These are phyloP conservation scores for Pyrenochaeta sp. DNA, from an alignment of 2,329 filamentous ascomycete genomes.

Conservation along the genomic window DNA sequence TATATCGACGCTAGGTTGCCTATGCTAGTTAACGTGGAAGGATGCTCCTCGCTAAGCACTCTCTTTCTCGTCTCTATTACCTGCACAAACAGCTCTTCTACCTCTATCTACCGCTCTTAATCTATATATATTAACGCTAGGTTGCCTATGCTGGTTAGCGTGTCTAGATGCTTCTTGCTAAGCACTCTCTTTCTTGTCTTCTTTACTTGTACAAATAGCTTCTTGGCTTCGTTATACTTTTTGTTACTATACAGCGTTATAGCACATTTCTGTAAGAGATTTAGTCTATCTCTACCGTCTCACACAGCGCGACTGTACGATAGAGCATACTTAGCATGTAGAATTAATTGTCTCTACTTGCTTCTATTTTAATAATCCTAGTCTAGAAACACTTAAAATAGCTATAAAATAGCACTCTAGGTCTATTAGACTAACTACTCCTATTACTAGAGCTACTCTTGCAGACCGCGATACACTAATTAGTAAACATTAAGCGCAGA, in stretches of 20 bases:
- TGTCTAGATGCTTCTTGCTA: conserved; percentile 11
- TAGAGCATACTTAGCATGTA: conserved; percentile 22
- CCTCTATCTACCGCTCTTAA: too few relatives aligned
- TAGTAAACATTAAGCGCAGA: conserved; percentile 17
- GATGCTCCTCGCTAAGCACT: too few relatives aligned
- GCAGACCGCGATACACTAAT: conserved; percentile 18
- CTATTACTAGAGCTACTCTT: conserved; percentile 10
- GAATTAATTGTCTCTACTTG: conserved; percentile 27
- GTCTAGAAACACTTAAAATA: conserved; percentile 24
- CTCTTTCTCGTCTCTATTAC: too few relatives aligned
- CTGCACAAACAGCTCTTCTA: too few relatives aligned
- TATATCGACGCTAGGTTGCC: too few relatives aligned
- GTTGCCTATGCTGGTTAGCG: conserved; percentile 10
- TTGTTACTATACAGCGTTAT: conserved; percentile 16
- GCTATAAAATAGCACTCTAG: conserved; percentile 9
- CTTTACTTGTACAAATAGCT: conserved; percentile 20
- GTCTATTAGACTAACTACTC: conserved; percentile 10
- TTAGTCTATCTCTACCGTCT: conserved; percentile 9
- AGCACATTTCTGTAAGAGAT: conserved; percentile 17
- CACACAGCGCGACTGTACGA: conserved; percentile 9
- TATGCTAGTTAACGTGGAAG: too few relatives aligned
- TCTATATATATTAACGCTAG: too few relatives aligned
- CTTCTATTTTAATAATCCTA: conserved; percentile 21
- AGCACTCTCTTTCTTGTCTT: conserved; percentile 16
- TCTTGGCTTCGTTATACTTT: conserved; percentile 19